Evolutionary conservation across 495 filamentous ascomycete genomes (phyloP), one percentile per base, ranked within the genome.

Genomic region (Penicillium soppii): DNA sequence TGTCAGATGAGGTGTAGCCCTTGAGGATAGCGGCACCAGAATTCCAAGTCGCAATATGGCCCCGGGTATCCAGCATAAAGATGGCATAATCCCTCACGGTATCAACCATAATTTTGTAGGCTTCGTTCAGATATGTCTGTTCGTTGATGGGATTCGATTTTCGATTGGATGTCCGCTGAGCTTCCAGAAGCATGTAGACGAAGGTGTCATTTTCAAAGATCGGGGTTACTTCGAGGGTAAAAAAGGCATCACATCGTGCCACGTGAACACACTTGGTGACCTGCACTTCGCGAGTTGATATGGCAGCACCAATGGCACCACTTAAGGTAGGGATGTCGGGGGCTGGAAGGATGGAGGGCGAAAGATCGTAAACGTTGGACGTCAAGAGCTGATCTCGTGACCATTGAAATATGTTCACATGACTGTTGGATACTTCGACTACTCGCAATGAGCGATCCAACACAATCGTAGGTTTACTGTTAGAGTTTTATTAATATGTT

Each of bases 81-180:
- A 87, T 87, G 38, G 82, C 83, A 53, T 85, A 87, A 51, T 85
- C 83, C 57, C 82, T 82, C 49, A 86, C 80, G 0, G 78, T 79
- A 49, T 86, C 75, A n/a, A 87, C 70, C 7, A 87, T 66, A 33
- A 83, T 75, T n/a, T 75, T 78, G 55, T 83, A 82, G 1, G 80
- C 82, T 58, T 85, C 82, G 49, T 83, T 80, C 27, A 76, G 58
- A 51, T 74, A 73, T 0, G 70, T 47, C 8, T 80, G 74, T 39
- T 77, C 69, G 47, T 63, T 67, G 33, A 65, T 37, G 5, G 52
- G 53, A 4, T 44, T 2, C 21, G 42, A 22, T 7, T 13, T 48
- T 17, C 5, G 47, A 33, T 2, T 68, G 52, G 1, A 67, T 25
- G 61, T 61, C 21, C 63, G 52, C 15, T 75, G 68, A 47, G 72